phyloP scores from a whole-genome alignment of 805 yeast species.

The Starmerella etchellsii region DNA sequence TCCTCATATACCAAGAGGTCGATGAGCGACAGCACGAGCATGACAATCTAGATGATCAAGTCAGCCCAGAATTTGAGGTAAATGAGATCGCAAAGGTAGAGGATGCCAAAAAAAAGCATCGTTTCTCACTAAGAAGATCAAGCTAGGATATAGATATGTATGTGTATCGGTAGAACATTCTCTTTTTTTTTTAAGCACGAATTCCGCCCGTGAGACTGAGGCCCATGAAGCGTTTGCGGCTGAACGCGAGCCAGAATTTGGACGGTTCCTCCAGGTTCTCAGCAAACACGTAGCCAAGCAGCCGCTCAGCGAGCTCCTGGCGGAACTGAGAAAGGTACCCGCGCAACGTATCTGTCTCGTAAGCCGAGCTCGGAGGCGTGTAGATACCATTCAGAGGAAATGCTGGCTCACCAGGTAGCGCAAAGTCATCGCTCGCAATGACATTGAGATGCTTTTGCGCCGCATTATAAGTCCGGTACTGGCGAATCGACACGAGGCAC shows the following conservation, averaged over 20 bases:
- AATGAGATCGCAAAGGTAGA: not conserved
- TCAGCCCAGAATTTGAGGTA: too few species aligned
- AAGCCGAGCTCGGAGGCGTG: slow-evolving; percentile 57
- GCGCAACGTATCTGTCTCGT: slow-evolving; percentile 67
- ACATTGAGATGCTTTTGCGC: slow-evolving; percentile 51
- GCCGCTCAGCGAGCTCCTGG: slow-evolving; percentile 78
- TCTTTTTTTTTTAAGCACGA: slow-evolving; percentile 1
- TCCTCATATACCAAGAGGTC: slow-evolving; percentile 62
- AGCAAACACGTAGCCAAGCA: slow-evolving; percentile 55
- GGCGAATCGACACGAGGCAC: slow-evolving; percentile 53
- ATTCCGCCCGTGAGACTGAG: slow-evolving; percentile 29
- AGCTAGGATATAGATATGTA: not conserved
- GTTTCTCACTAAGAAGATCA: slow-evolving; percentile 1
- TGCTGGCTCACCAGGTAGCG: slow-evolving; percentile 89
- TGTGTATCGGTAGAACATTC: too few species aligned
- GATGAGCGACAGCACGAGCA: slow-evolving; percentile 18
- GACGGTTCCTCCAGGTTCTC: slow-evolving; percentile 48
- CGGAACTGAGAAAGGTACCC: slow-evolving; percentile 82
- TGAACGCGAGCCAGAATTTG: slow-evolving; percentile 91
- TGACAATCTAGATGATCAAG: slow-evolving; percentile 9
- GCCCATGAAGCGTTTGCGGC: slow-evolving; percentile 92
- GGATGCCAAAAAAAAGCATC: not conserved
- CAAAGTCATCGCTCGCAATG: slow-evolving; percentile 72
- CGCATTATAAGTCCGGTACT: slow-evolving; percentile 34
- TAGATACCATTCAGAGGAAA: slow-evolving; percentile 80